Conservation (phyloP, 2,329 filamentous ascomycete species). For the Akanthomyces uredinophilus region DNA sequence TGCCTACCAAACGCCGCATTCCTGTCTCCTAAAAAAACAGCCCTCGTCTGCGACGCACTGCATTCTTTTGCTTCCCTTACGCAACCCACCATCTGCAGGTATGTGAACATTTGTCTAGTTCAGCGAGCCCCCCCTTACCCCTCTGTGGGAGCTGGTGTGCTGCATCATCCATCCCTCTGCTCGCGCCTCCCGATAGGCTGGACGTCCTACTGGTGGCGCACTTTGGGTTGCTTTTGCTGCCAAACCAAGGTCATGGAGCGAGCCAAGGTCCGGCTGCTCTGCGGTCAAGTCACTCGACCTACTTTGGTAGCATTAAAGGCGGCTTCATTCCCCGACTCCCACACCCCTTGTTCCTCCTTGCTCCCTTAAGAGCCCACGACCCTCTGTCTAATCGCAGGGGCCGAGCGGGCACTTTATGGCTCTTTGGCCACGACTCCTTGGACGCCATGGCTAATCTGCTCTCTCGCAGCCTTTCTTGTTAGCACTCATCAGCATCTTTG, state of each 20-base stretch:
- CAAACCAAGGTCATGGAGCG: background rate
- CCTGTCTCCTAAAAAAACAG: background rate
- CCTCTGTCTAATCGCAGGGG: background rate
- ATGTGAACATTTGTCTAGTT: background rate
- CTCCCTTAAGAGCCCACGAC: background rate
- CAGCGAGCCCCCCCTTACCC: background rate
- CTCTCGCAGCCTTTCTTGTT: background rate
- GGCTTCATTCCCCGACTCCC: background rate
- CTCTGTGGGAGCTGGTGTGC: background rate
- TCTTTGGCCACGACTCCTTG: background rate
- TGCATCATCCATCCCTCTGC: background rate
- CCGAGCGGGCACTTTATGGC: constrained; percentile 3
- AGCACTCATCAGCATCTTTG: background rate
- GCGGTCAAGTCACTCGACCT: background rate
- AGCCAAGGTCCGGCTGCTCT: background rate
- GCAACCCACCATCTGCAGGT: constrained; percentile 7
- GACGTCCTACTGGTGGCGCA: background rate
- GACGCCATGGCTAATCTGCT: constrained; percentile 2
- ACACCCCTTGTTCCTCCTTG: background rate
- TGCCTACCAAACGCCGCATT: constrained; percentile 1
- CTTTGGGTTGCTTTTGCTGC: constrained; percentile 6
- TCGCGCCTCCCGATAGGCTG: background rate
- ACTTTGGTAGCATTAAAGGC: background rate
- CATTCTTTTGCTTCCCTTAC: constrained; percentile 5
- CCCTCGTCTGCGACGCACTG: background rate